Evolutionary conservation across 2,329 filamentous ascomycete genomes (phyloP), one percentile per base, ranked within the genome.

Genomic region (Microcera coccophila): DNA sequence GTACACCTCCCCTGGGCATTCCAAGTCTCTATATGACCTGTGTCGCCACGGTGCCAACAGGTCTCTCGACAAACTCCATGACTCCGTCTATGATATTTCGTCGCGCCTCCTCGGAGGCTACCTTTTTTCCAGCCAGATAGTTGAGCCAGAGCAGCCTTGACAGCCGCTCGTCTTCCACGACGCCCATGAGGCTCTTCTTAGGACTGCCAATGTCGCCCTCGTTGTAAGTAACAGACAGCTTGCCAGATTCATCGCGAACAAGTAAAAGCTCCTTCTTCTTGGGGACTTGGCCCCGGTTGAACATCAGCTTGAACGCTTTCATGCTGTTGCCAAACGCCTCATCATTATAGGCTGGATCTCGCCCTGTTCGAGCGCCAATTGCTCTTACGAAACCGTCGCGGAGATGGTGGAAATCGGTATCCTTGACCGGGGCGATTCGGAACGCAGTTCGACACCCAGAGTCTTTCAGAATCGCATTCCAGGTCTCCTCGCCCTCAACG

Each of bases 391-490:
- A 94, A 1, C 87, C 93, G 61, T 98, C 93, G 31, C 91, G 81
- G 49, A 98, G 67, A 64, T 98, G 93, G 52, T 84, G 81, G 66
- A 96, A 97, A 66, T 97, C 90, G 15, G 93, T 98, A 65, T 94
- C 90, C 28, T 89, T 78, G n/a, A 89, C 90, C 0, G 93, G 93
- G 3, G 91, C 82, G 50, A 98, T 85, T 35, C 91, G 79, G 68
- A 95, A 82, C 0, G 84, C 79, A 19, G 83, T 91, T 41, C 89
- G 74, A n/a, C 91, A 79, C 0, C 81, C 76, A 3, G 79, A 74
- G 0, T 82, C 72, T 44, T 73, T 72, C 19, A 97, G 68, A 3
- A 95, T 72, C 12, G 76, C 70, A 33, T 82, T 75, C 90, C 90
- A 96, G 24, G 87, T 78, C 52, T 79, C 73, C 52, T 87, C 84